Percentiles rank a stretch among this genome's conserved stretches.
Evolutionary conservation across 2,329 filamentous ascomycete species (phyloP).

Genomic region (Cyanodermella asteris): DNA sequence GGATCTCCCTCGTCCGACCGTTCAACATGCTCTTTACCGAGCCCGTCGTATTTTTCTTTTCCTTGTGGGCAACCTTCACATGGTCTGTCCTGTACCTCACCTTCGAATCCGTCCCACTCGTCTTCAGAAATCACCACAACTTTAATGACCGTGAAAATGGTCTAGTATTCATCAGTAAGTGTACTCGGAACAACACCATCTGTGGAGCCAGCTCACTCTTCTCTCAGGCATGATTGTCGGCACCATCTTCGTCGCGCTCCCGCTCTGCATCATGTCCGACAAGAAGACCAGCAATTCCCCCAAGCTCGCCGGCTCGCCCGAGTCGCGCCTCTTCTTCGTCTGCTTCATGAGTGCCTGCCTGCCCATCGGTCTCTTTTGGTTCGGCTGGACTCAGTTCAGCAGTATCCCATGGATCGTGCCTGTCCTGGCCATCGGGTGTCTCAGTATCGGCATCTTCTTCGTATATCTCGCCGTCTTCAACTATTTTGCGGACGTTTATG

Average conservation of each 20-base stretch:
- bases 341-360: slow-evolving; percentile 56
- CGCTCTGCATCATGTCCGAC: slow-evolving; percentile 52
- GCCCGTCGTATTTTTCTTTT: slow-evolving; percentile 50
- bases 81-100: slow-evolving; percentile 80
- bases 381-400: slow-evolving; percentile 46
- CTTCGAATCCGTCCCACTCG: slow-evolving; percentile 58
- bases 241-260: slow-evolving; percentile 40
- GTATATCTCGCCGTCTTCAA: slow-evolving; percentile 82
- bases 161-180: slow-evolving; percentile 40
- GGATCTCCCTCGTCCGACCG: slow-evolving; percentile 51
- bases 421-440: slow-evolving; percentile 44
- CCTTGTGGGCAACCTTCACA: slow-evolving; percentile 69
- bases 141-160: slow-evolving; percentile 48
- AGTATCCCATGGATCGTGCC: slow-evolving; percentile 52
- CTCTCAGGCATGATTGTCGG: slow-evolving; percentile 48
- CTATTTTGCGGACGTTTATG: slow-evolving; percentile 73
- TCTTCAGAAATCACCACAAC: slow-evolving; percentile 45
- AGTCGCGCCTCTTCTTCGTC: slow-evolving; percentile 62
- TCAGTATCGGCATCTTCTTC: slow-evolving; percentile 68
- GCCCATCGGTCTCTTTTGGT: slow-evolving; percentile 62
- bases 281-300: slow-evolving; percentile 32
- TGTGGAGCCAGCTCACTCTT: slow-evolving; percentile 2
- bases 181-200: background rate
- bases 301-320: slow-evolving; percentile 33
- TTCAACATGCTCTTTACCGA: slow-evolving; percentile 46